Base-by-base conservation (phyloP, 2,329 filamentous ascomycete species). In the Penicillium sp. region DNA sequence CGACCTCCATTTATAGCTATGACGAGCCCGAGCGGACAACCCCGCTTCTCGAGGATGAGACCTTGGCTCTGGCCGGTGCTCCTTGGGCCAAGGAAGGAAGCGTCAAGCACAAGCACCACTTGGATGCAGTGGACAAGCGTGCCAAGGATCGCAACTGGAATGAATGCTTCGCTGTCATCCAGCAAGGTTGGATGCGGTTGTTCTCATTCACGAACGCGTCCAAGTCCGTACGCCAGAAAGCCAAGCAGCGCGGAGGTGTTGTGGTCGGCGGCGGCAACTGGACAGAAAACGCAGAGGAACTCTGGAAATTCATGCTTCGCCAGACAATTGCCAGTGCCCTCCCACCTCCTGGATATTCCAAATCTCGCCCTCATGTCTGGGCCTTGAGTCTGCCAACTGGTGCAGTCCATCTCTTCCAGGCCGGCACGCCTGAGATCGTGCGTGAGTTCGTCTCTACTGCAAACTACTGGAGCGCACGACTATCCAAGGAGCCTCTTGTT, bases 11-110 rank as follows among this genome's bases (percentile, higher is more conserved):
- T 56, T 71, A 55, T 69, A 61, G 74, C 74, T 56, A 74, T 53
- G 84, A 85, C 57, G 82, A 84, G 24, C 79, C 81, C 36, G 70
- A 81, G 27, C 76, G 76, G 39, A 73, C 74, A 1, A 75, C 79
- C 4, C 81, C 85, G 22, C 73, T 96, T 8, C 80, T 97, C 0
- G 91, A 96, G 60, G 93, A 97, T 61, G 93, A 98, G 62, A 89
- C 86, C 0, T 78, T 98, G 10, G 90, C 95, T 63, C 81, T 98
- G 31, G 83, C 86, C 9, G 93, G 93, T 20, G 88, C 93, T n/a
- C 93, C 93, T 0, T 98, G 93, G 93, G 85, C 94, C 23, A 98
- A 98, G 70, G 93, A 98, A 69, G 93, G 93, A 52, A 88, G 94
- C 58, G 76, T 97, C 16, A 91, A 91, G 57, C 91, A 98, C 73